Evolutionary conservation across 202 grass and related monocot species (phyloP).

Genomic region (Cymbopogon flexuosus): DNA sequence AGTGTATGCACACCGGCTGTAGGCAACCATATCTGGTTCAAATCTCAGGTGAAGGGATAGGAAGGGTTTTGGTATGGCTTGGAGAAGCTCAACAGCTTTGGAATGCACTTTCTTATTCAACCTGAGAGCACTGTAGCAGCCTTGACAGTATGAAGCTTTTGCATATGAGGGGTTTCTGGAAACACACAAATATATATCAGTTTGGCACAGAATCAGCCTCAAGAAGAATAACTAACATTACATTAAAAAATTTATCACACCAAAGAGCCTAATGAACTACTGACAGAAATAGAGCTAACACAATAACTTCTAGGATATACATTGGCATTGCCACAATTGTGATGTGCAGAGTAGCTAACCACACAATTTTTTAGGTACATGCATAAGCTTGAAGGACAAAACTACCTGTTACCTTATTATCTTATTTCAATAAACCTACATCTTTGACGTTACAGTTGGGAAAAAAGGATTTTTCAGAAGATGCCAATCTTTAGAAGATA

Average conservation of each 20-base stretch:
- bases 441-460: not conserved
- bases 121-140: constrained; percentile 74
- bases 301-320: not conserved
- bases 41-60: constrained; percentile 89
- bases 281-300: not conserved
- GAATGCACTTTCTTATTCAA: constrained; percentile 68
- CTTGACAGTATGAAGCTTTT: constrained; percentile 82
- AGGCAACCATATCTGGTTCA: constrained; percentile 97
- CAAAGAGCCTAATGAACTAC: not conserved
- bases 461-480: not conserved
- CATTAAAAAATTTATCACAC: not conserved
- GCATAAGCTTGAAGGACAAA: constrained; percentile 5
- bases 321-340: not conserved
- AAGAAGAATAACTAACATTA: not conserved
- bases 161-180: constrained; percentile 71
- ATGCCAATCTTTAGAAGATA: constrained; percentile 1
- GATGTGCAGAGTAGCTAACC: not conserved
- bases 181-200: constrained; percentile 20
- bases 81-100: constrained; percentile 56
- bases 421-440: not conserved
- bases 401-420: not conserved
- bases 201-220: not conserved
- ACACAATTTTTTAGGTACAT: not conserved
- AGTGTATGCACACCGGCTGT: constrained; percentile 62
- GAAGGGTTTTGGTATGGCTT: constrained; percentile 86